Evolutionary conservation across 2,329 filamentous ascomycete genomes (phyloP), one percentile per base, ranked within the genome.

Genomic region (Chaetomium sp.): DNA sequence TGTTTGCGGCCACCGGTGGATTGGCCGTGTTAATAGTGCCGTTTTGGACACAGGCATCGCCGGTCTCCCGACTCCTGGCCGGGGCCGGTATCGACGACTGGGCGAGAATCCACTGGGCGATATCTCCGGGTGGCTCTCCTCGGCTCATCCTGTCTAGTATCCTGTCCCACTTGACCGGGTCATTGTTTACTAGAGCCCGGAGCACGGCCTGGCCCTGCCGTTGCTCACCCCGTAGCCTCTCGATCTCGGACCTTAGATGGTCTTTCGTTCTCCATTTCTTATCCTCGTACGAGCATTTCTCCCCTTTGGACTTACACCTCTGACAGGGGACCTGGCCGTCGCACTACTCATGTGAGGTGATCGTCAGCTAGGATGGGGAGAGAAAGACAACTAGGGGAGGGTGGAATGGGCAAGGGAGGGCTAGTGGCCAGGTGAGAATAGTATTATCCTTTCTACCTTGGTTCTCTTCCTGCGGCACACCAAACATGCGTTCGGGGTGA

Each of bases 221-320:
- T 38, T 64, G 62, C 35, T 64, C 61, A 8, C 56, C 53, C 40
- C 62, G 60, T 34, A 66, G 56, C 14, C 61, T 59, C 49, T 64
- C 62, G 14, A 66, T 64, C 49, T 66, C 64, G 40, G 62, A 64
- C 27, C 64, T 57, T 32, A 66, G 47, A 44, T 65, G 63, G 48
- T 64, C 64, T 49, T 66, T 66, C 14, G 64, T 66, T 41, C 64
- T 55, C 63, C 62, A 65, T 49, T 62, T 66, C 49, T 65, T 65
- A 58, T 64, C 63, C 37, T 66, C 63, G 52, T 65, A 66, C 9
- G 49, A 42, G 51, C 64, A 66, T 46, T 66, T 61, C 34, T 66
- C 64, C 8, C 61, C 63, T 9, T 63, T 57, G 8, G 62, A 61
- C 34, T 54, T 50, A 51, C 64, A 66, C 42, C 63, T 55, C 34